phyloP scores from a whole-genome alignment of 345 rosid genomes.

The Melaleuca alternifolia region DNA sequence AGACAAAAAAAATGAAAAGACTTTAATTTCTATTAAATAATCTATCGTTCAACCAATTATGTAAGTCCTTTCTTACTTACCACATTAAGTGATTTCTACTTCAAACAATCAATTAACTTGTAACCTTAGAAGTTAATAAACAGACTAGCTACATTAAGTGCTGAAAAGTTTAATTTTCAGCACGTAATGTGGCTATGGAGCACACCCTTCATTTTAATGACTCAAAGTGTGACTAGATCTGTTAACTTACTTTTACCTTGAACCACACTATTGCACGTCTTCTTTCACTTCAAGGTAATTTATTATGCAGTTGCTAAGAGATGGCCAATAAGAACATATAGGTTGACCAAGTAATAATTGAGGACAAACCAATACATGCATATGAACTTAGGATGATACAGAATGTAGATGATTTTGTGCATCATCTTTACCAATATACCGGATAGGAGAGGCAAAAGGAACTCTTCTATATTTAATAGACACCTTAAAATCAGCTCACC shows the following conservation, averaged over 20 bases:
- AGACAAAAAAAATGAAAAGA: background rate
- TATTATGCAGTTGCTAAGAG: background rate
- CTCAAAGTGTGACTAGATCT: background rate
- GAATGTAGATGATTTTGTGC: background rate
- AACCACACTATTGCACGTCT: background rate
- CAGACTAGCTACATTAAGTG: no score
- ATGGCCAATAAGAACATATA: background rate
- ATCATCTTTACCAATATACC: background rate
- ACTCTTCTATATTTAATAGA: background rate
- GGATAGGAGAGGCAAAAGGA: background rate
- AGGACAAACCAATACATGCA: background rate
- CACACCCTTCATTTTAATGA: background rate
- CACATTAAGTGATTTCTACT: background rate
- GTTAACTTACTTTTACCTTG: background rate
- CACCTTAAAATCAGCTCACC: conserved; percentile 19
- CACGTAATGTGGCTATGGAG: background rate
- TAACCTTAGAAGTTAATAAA: background rate
- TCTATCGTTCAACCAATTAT: background rate
- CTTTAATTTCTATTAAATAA: background rate
- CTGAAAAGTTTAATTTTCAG: background rate
- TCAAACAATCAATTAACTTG: background rate
- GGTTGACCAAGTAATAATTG: background rate
- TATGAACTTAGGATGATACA: background rate
- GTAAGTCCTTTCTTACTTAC: background rate
- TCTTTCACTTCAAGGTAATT: background rate